Evolutionary conservation across 2,329 filamentous ascomycete species (phyloP), one percentile per base, ranked within the genome.

Genomic region (Epichloe baconii): DNA sequence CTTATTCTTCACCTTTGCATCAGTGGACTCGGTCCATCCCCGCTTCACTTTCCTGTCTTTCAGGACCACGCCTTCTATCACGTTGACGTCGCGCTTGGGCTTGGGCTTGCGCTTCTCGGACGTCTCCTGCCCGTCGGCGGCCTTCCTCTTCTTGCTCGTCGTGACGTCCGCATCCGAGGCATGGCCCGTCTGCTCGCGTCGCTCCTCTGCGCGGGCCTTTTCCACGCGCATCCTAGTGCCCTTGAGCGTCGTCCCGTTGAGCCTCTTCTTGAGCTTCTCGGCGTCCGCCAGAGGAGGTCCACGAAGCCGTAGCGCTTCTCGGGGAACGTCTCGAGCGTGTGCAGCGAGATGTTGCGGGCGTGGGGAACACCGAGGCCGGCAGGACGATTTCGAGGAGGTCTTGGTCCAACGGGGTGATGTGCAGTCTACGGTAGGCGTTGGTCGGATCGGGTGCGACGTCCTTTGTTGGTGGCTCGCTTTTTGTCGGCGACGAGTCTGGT

Each of bases 221-320:
- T 96, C 88, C 53, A 98, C 79, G 53, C 81, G 81, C 60, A 97
- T 80, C 68, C 95, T 97, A 54, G 76, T 75, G 8, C 93, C 93
- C 64, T 85, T 93, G 52, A 98, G 70, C 23, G 87, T 85, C 2
- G 85, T 79, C 35, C 91, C 91, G 72, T 95, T 86, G 47, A 97
- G 76, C 71, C 93, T 97, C 70, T 85, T 91, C 71, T 83, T 88
- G 50, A 97, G 69, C 67, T 89, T 95, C n/a, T 91, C 85, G 10
- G 91, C 93, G 57, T 95, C 89, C 68, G 80, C 3, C 66, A 69
- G 0, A 90, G 90, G 38, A 98, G 70, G 45, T 94, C 89, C 53
- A 97, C 74, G 69, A 86, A 98, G 51, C 91, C 93, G 80, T 88
- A 98, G 49, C 80, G 83, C 64, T 81, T 85, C 57, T 98, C 93